Evolutionary conservation across 1,284 basidiomycete genomes (phyloP), one percentile per base, ranked within the genome.

Genomic region (Tilletia walkeri): DNA sequence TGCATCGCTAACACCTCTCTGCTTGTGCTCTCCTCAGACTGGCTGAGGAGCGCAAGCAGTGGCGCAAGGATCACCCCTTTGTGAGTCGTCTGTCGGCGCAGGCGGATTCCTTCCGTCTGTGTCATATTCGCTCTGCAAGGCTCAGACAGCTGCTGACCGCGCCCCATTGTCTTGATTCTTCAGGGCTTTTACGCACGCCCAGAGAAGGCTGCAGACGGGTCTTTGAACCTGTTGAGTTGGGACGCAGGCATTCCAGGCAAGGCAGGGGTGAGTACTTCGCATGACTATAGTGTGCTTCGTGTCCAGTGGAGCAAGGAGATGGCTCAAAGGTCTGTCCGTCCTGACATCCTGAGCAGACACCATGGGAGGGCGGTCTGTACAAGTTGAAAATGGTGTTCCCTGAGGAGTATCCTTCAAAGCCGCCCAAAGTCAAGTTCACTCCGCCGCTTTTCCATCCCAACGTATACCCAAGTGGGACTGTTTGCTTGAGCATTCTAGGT

Each of bases 51-150:
- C 90, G 96, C 80, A 99, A 99, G 86, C 93, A 96, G 81, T 99
- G 96, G 96, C 87, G 96, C 75, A 98, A 95, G 84, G 96, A 99
- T 80, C 96, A 99, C 85, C 96, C 96, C 65, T 98, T 96, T 81
- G 95, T 98, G 85, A 85, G 94, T 89, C 53, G 10, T 49, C 45
- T 4, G n/a, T 56, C 50, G 7, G 50, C 18, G 18, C 38, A 63
- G 24, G 24, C 24, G 24, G 24, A 30, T 30, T 30, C 24, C 24
- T 30, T 30, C 24, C 41, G 41, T 9, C 41, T 14, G 41, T 45
- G 41, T 14, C 14, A 45, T 14, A 45, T 45, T 41, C 36, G 2
- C 61, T n/a, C 38, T 50, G 67, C 47, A 72, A 18, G 50, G 61
- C 63, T 34, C 48, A 20, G 63, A 50, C 18, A 69, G 39, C 20